phyloP scores from a whole-genome alignment of 2,329 filamentous ascomycete genomes.

The Fusarium austroafricanum region DNA sequence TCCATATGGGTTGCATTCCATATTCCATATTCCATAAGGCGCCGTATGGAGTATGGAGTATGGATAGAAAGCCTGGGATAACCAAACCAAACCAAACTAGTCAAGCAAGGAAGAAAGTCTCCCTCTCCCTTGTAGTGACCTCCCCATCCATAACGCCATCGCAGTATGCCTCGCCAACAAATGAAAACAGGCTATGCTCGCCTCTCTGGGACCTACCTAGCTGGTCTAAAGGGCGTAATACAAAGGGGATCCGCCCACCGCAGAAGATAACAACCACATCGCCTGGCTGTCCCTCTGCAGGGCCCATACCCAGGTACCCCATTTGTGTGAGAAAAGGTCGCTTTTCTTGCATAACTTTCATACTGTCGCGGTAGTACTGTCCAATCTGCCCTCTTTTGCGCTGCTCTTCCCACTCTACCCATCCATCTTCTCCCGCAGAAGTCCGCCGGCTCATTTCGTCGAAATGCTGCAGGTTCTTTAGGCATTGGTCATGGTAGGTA shows the following conservation, averaged over 20 bases:
- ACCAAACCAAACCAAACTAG: no score
- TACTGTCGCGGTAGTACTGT: background rate
- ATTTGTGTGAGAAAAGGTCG: no score
- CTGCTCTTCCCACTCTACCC: background rate
- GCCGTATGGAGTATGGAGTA: background rate
- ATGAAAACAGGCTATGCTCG: accelerated
- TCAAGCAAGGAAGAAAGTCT: background rate
- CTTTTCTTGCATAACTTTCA: background rate
- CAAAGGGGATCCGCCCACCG: background rate
- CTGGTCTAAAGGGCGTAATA: background rate
- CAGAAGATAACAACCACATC: background rate
- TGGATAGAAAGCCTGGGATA: background rate
- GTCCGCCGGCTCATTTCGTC: background rate
- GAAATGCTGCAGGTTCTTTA: background rate
- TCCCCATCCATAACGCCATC: conserved; percentile 3
- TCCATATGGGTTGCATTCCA: accelerated
- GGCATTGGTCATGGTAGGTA: accelerated
- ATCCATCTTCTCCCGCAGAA: background rate
- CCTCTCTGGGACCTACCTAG: no score
- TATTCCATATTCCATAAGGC: background rate
- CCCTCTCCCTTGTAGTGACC: accelerated
- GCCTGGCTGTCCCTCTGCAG: accelerated
- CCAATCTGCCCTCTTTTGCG: accelerated
- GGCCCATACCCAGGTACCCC: background rate
- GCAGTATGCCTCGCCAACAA: background rate